A percentile compares a stretch with the other conserved stretches of the same genome.
Evolutionary conservation across 257 asterid species (phyloP).

Genomic region (Nyctanthes arbortristis): DNA sequence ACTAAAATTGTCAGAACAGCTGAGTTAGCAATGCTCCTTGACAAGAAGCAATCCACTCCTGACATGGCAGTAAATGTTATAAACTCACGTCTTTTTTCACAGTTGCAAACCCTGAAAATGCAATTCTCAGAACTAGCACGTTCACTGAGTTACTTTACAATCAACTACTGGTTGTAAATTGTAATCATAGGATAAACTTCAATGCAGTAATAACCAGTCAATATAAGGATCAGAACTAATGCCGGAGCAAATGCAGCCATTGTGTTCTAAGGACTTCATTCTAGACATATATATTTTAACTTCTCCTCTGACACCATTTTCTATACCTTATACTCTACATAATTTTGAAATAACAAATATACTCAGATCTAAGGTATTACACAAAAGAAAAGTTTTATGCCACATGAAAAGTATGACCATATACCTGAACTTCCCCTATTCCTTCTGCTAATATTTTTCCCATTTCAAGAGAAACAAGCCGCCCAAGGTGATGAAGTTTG

Average conservation of each 20-base stretch:
- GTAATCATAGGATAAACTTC: background rate
- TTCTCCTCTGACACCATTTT: background rate
- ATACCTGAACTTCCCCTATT: slow-evolving; percentile 97
- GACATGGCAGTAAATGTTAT: background rate
- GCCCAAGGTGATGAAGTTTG: slow-evolving; percentile 83
- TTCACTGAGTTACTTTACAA: slow-evolving; percentile 1
- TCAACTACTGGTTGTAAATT: background rate
- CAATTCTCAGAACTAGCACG: slow-evolving; percentile 10
- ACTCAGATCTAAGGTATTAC: background rate
- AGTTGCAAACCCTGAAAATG: background rate
- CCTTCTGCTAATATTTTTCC: slow-evolving; percentile 99
- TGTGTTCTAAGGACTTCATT: background rate
- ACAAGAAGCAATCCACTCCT: slow-evolving; percentile 16
- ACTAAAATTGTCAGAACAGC: background rate
- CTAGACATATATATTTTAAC: background rate
- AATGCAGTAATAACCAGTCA: too few species aligned
- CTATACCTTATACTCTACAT: background rate
- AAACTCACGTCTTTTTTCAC: background rate
- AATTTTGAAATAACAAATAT: background rate
- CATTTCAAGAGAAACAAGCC: slow-evolving; percentile 97
- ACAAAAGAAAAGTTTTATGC: background rate
- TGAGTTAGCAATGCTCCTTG: background rate
- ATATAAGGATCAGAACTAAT: background rate
- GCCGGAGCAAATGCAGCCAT: background rate
- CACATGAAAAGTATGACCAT: slow-evolving; percentile 2